Evolutionary conservation across 2,329 filamentous ascomycete genomes (phyloP).

Genomic region (Coniella vitis): DNA sequence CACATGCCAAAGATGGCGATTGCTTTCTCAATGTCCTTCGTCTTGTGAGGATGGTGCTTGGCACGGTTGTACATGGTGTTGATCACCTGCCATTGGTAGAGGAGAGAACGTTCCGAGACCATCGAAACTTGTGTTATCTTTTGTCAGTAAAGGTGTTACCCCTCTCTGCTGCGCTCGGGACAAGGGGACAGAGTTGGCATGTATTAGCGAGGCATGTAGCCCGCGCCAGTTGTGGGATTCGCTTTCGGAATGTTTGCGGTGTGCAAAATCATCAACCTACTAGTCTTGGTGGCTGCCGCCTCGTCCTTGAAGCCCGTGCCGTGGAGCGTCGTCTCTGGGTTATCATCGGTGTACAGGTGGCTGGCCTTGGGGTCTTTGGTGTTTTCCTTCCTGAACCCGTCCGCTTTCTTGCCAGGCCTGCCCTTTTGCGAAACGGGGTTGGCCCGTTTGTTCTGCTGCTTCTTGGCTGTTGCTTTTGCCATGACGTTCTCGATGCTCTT

Average conservation of each 20-base stretch:
- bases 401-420: not conserved
- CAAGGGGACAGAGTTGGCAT: not conserved
- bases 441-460: constrained; percentile 12
- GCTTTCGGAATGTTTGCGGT: too few relatives aligned
- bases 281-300: constrained; percentile 13
- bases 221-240: not conserved
- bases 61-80: constrained; percentile 16
- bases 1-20: constrained; percentile 12
- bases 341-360: constrained; percentile 15
- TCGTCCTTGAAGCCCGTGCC: constrained; percentile 15
- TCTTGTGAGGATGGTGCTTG: constrained; percentile 16
- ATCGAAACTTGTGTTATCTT: constrained; percentile 1
- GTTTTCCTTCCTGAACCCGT: not conserved
- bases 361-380: constrained; percentile 8
- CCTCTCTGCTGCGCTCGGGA: not conserved
- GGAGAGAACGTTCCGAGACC: constrained; percentile 9
- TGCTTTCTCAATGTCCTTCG: constrained; percentile 14
- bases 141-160: not conserved
- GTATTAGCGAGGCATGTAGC: not conserved
- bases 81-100: constrained; percentile 15
- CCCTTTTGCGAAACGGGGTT: constrained; percentile 13
- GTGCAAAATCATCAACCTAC: not conserved
- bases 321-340: constrained; percentile 11
- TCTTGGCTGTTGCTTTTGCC: constrained; percentile 10
- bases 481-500: not conserved